Evolutionary conservation across 176 grass and related monocot genomes (phyloP).

Genomic region (Carex scoparia): DNA sequence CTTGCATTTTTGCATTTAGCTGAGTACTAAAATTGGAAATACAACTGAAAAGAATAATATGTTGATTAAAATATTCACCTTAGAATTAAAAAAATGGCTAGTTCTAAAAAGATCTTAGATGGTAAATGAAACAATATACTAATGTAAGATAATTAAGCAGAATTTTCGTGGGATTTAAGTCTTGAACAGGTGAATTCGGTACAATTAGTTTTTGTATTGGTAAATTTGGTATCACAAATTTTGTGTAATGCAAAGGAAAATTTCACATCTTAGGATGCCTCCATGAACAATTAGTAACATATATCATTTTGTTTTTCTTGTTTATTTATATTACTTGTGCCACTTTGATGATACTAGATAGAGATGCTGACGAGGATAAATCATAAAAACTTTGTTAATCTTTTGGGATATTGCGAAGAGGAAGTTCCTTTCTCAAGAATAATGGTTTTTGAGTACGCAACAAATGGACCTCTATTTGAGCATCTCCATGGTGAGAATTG

Average conservation of each 20-base stretch:
- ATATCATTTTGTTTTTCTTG: not conserved
- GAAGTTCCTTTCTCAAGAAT: constrained; percentile 64
- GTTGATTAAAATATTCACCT: not conserved
- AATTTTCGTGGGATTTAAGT: not conserved
- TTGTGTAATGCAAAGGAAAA: constrained; percentile 1
- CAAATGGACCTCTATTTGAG: constrained; percentile 86
- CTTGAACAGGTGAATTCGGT: not conserved
- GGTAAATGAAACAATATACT: not conserved
- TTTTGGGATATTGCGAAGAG: constrained; percentile 89
- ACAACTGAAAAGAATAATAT: not conserved
- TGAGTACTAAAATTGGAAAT: not conserved
- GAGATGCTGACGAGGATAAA: constrained; percentile 66
- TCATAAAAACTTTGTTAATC: constrained; percentile 87
- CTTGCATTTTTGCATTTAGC: not conserved
- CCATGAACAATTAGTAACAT: not conserved
- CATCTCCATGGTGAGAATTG: constrained; percentile 67
- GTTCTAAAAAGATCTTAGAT: not conserved
- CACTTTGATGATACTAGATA: constrained; percentile 44
- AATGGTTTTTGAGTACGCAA: constrained; percentile 96
- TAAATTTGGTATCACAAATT: not conserved
- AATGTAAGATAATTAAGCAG: not conserved
- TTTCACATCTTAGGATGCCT: not conserved
- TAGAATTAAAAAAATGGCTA: not conserved
- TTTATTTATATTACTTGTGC: constrained; percentile 4
- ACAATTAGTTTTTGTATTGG: not conserved